Evolutionary conservation across 257 asterid genomes (phyloP).

Genomic region (Cruciata laevipes): DNA sequence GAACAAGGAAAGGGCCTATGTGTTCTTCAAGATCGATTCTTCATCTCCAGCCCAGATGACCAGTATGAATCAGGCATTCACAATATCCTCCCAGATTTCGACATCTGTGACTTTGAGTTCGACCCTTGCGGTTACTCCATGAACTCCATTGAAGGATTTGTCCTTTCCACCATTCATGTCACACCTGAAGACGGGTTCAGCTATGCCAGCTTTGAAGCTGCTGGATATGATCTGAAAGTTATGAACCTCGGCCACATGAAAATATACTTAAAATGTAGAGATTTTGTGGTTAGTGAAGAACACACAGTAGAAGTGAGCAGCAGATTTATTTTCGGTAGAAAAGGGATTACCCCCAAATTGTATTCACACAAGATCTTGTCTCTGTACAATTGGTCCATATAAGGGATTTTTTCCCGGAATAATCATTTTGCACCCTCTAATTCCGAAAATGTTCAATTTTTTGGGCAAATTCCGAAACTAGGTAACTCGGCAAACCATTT

Average conservation of each 20-base stretch:
- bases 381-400: no score
- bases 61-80: slow-evolving; percentile 49
- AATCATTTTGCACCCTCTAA: no score
- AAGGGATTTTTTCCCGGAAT: no score
- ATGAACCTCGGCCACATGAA: slow-evolving; percentile 33
- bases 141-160: slow-evolving; percentile 71
- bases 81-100: slow-evolving; percentile 59
- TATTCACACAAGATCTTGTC: no score
- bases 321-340: no score
- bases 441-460: no score
- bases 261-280: no score
- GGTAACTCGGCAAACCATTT: no score
- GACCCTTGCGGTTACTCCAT: slow-evolving; percentile 89
- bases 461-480: no score
- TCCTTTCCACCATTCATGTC: slow-evolving; percentile 67
- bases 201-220: slow-evolving; percentile 81
- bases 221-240: slow-evolving; percentile 51
- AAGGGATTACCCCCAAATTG: no score
- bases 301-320: no score
- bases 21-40: slow-evolving; percentile 48
- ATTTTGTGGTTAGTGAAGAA: no score
- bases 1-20: slow-evolving; percentile 60
- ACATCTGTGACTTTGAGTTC: slow-evolving; percentile 68
- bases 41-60: slow-evolving; percentile 57
- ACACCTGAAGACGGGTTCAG: slow-evolving; percentile 90